Evolutionary conservation across 352 stramenopile genomes (phyloP).

Genomic region (Elongisporangium undulatum): DNA sequence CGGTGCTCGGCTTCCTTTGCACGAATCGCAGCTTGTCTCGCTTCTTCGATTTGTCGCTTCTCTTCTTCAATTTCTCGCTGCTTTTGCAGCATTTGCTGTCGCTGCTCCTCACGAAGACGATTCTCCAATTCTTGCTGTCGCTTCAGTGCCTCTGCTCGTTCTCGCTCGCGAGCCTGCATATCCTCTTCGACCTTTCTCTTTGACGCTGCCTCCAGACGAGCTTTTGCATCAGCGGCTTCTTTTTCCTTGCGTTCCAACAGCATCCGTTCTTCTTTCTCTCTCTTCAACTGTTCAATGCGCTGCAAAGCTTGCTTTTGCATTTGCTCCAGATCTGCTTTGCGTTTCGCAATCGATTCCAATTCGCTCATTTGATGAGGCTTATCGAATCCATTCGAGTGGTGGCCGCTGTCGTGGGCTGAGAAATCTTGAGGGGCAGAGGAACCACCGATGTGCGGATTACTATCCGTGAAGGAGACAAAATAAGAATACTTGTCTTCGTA

Average conservation of each 20-base stretch:
- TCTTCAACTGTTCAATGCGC: conserved; percentile 37
- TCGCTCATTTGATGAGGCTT: conserved; percentile 27
- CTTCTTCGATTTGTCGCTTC: conserved; percentile 31
- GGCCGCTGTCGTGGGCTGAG: neutral
- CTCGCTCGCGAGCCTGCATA: conserved; percentile 10
- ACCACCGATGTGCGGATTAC: neutral
- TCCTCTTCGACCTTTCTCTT: conserved; percentile 12
- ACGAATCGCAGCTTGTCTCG: conserved; percentile 21
- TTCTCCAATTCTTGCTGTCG: conserved; percentile 23
- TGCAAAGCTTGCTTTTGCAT: conserved; percentile 53
- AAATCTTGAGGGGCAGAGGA: neutral
- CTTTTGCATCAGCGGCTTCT: conserved; percentile 10
- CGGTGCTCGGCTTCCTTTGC: conserved; percentile 19
- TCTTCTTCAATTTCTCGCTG: conserved; percentile 44
- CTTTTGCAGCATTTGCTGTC: conserved; percentile 14
- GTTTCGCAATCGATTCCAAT: conserved; percentile 51
- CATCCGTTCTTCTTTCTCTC: conserved; percentile 46
- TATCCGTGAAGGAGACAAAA: conserved; percentile 52
- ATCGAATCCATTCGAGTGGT: neutral
- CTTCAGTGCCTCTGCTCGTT: conserved; percentile 25
- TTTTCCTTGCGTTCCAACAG: conserved; percentile 37
- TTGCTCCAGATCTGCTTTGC: conserved; percentile 50
- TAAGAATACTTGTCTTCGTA: conserved; percentile 72
- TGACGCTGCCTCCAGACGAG: conserved; percentile 14
- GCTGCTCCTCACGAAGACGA: conserved; percentile 23